Conservation (phyloP, 179 eudicot species). For the Beta corolliflora region DNA sequence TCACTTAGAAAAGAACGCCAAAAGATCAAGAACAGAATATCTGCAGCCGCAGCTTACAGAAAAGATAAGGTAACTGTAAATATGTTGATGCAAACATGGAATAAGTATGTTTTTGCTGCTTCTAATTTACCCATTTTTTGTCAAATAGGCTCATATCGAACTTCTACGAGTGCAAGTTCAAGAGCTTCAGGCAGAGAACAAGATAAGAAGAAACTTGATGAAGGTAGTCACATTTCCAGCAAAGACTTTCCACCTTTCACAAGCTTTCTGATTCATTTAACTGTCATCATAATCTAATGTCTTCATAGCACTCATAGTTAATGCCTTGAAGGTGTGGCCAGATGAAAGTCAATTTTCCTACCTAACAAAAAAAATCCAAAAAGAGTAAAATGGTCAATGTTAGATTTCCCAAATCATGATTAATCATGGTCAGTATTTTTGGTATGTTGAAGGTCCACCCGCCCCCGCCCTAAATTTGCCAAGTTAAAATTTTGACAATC, state of each 20-base stretch:
- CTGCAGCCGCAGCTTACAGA: slow-evolving; percentile 24
- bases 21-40: slow-evolving; percentile 28
- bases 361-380: background rate
- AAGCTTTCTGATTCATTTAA: background rate
- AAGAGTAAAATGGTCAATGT: background rate
- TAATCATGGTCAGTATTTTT: no score
- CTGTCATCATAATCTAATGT: background rate
- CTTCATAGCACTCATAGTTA: no score
- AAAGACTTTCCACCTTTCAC: background rate
- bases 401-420: background rate
- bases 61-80: slow-evolving; percentile 19
- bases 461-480: background rate
- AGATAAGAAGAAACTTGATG: slow-evolving; percentile 30
- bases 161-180: slow-evolving; percentile 16
- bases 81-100: background rate
- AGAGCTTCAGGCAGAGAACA: slow-evolving; percentile 28
- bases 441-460: no score
- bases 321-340: no score
- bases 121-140: background rate
- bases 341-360: background rate
- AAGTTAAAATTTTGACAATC: background rate
- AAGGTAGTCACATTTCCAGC: slow-evolving; percentile 20
- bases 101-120: background rate
- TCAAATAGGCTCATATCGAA: slow-evolving; percentile 19
- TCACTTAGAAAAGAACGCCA: slow-evolving; percentile 15